Base-by-base conservation (phyloP, 1,139 yeast genomes). In the Debaryomyces coudertii region DNA sequence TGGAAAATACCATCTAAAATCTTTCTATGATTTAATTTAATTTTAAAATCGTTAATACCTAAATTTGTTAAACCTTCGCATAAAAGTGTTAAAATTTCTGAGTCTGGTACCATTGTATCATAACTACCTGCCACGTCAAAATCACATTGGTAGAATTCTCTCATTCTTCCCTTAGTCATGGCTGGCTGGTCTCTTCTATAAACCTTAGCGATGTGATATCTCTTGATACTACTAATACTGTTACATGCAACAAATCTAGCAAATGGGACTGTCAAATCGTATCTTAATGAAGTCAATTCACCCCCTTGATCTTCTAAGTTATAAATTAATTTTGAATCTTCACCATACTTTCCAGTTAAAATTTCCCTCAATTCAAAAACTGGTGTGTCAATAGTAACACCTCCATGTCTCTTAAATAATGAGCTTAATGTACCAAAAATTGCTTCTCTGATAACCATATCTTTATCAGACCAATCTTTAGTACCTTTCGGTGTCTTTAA, bases 131-230 rank as follows among this genome's bases (percentile, higher is more conserved):
- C 99, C 61, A 93, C 77, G 66, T 93, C 99, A 60, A 93, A 88
- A 73, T 93, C 99, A 75, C 99, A 93, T 71, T 93, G 99, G 70
- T 93, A 93, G 61, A 93, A 93, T 69, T 93, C 99, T 79, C 99
- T 87, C 99, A 93, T 93, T 71, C 99, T 83, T 49, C 99, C 99
- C 69, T 93, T 93, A 48, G 98, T 92, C 99, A 93, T 93, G 12
- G 99, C 99, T 5, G 99, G 99, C 69, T 93, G 99, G 66, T 93
- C 99, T 71, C 99, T 86, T 73, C 99, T 83, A 71, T 93, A 93
- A 45, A 93, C 99, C 69, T 93, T 93, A 57, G 99, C 99, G 55
- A 93, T 89, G 72, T 93, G 99, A 68, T 84, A 93, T 64, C 99
- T 80, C 72, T 93, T 93, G 69, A 93, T 93, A 63, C 77, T 82